Conservation (phyloP, 805 yeast species). For the Suhomyces kilbournensis region DNA sequence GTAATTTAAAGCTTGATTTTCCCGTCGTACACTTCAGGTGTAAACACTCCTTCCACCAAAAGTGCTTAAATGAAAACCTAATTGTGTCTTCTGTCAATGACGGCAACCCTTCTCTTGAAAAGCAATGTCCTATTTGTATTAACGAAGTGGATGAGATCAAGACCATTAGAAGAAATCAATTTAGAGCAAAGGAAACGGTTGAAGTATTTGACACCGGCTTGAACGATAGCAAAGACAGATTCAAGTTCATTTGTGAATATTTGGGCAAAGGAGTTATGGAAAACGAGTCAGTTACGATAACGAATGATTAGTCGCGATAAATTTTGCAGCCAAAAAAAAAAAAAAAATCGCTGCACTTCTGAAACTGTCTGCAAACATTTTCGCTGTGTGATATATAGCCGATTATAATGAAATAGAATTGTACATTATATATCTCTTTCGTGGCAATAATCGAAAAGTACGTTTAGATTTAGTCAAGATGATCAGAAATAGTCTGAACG, state of each 20-base stretch:
- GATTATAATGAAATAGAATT: neutral
- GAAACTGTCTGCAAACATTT: conserved; percentile 1
- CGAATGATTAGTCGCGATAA: neutral
- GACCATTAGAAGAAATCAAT: conserved; percentile 57
- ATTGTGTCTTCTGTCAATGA: conserved; percentile 8
- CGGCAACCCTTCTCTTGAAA: conserved; percentile 6
- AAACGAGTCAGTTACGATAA: conserved; percentile 17
- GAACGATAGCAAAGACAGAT: conserved; percentile 53
- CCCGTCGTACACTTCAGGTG: conserved; percentile 87
- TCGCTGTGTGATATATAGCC: neutral
- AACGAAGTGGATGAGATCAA: conserved; percentile 67
- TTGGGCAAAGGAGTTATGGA: conserved; percentile 88
- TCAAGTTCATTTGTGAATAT: conserved; percentile 74
- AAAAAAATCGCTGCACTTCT: neutral
- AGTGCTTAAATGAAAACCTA: conserved; percentile 60
- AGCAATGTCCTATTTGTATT: conserved; percentile 71
- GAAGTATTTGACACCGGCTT: conserved; percentile 63
- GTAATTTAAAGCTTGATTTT: conserved; percentile 62
- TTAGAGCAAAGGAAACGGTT: conserved; percentile 56
- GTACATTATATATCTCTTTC: neutral
- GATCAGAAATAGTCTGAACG: neutral
- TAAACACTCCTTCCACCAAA: conserved; percentile 79
- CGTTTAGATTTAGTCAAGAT: neutral
- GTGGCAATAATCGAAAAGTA: neutral
- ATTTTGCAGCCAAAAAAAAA: neutral